Base-by-base conservation (phyloP, 371 early-diverging fungal genomes). In the Cokeromyces recurvatus region DNA sequence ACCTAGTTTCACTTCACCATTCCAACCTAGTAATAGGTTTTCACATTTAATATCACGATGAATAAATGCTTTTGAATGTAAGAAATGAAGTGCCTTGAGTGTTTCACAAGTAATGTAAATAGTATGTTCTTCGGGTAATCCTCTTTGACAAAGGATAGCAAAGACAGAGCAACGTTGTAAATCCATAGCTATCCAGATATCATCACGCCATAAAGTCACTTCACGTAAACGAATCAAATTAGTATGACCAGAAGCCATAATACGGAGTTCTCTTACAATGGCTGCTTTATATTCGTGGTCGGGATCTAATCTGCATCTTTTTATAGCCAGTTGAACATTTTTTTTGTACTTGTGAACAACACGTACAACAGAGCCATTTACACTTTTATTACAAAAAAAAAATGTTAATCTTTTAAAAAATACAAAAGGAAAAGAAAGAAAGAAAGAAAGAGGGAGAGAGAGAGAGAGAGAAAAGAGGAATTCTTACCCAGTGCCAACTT, bases 1-100 rank as follows among this genome's bases (percentile, higher is more conserved):
- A 45, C 93, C 92, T 48, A 99, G 87, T 68, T 98, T 99, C 36
- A 99, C 78, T 64, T 94, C 90, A 37, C 94, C 96, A 48, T 97
- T 84, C 51, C 84, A 72, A 32, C 94, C 97, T 29, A 99, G 69
- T 38, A 99, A 72, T 44, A 99, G 65, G 60, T 99, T 99, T 64
- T 99, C 99, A 45, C 93, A 93, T 68, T 96, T 95, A 48, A 95
- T 85, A 51, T 91, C 92, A 24, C 99, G 77, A 62, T 99, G 99
- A 57, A 99, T 99, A 19, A 98, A 94, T 43, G 92, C 81, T 56
- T 94, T 94, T 17, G 67, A 63, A 62, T 99, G 99, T 31, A 99
- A 78, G 55, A 96, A 98, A 19, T 68, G 54, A 1, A 99, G 74
- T 4, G 94, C 99, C 23, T 81, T 82, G 17, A 75, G 50, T 17